phyloP scores from a whole-genome alignment of 192 early-diverging fungal species.

The Chytriomyces confervae region DNA sequence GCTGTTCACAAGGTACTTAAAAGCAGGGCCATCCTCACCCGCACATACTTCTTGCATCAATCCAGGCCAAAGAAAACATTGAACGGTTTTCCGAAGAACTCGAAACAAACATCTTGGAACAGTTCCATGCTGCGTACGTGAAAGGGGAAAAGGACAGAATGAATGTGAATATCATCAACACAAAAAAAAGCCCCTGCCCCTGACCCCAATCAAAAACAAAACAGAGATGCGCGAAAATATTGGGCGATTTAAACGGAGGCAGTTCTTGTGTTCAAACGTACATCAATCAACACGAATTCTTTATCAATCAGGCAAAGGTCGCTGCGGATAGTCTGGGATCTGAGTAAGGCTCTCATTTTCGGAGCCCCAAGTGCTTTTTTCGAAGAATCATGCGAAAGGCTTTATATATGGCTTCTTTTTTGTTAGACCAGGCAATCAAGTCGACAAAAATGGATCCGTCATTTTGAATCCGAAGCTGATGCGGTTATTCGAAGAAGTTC shows the following conservation, averaged over 20 bases:
- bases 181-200: no score
- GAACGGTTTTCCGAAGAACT: slow-evolving; percentile 92
- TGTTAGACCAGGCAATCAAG: background rate
- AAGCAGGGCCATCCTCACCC: no score
- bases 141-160: slow-evolving; percentile 75
- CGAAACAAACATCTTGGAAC: slow-evolving; percentile 85
- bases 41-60: background rate
- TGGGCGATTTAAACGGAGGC: slow-evolving; percentile 96
- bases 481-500: slow-evolving; percentile 80
- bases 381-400: background rate
- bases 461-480: slow-evolving; percentile 58
- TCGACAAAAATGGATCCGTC: slow-evolving; percentile 19
- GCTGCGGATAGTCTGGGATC: slow-evolving; percentile 32
- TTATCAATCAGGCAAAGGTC: slow-evolving; percentile 68
- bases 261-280: slow-evolving; percentile 92
- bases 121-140: slow-evolving; percentile 86
- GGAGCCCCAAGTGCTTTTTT: background rate
- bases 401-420: background rate
- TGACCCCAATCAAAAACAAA: slow-evolving; percentile 1
- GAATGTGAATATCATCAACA: slow-evolving; percentile 59
- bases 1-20: background rate
- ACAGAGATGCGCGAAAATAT: slow-evolving; percentile 83
- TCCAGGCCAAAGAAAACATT: slow-evolving; percentile 79
- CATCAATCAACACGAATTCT: slow-evolving; percentile 97
- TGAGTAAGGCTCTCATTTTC: background rate